Evolutionary conservation across 116 monocot species (phyloP).

Genomic region (Iris pallida): DNA sequence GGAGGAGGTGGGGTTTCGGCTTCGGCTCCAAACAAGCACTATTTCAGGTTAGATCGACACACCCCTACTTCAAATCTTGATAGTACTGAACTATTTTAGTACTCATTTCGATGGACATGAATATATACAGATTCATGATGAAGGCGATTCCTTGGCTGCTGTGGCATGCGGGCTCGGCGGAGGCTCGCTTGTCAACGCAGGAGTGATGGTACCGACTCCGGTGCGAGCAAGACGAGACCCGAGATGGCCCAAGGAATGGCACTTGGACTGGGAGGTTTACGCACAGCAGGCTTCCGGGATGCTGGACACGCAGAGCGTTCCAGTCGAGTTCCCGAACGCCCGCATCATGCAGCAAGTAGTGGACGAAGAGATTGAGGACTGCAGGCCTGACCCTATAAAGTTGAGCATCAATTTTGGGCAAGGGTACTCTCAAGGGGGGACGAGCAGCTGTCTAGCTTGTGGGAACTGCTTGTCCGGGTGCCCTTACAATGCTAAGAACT

Average conservation of each 20-base stretch:
- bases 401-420: conserved; percentile 24
- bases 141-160: conserved; percentile 18
- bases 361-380: conserved; percentile 21
- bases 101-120: too few relatives aligned
- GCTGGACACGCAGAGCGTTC: conserved; percentile 16
- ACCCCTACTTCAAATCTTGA: too few relatives aligned
- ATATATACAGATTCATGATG: conserved; percentile 17
- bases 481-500: conserved; percentile 32
- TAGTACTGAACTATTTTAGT: too few relatives aligned
- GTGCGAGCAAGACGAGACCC: conserved; percentile 16
- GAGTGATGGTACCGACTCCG: conserved; percentile 16
- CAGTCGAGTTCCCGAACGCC: conserved; percentile 19
- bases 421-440: conserved; percentile 6
- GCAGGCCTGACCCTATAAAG: conserved; percentile 16
- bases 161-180: conserved; percentile 30
- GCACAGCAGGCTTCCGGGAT: conserved; percentile 9
- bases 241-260: conserved; percentile 31
- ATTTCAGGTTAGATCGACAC: conserved; percentile 17
- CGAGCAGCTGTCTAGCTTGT: conserved; percentile 26
- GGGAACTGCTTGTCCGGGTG: conserved; percentile 38
- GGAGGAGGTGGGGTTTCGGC: conserved; percentile 2
- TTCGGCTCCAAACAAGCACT: conserved; percentile 15
- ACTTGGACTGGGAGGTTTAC: conserved; percentile 16
- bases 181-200: conserved; percentile 30
- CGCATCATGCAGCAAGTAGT: conserved; percentile 17